Base-by-base conservation (phyloP, 129 eudicot species). In the Centrapalus pauciflorus region DNA sequence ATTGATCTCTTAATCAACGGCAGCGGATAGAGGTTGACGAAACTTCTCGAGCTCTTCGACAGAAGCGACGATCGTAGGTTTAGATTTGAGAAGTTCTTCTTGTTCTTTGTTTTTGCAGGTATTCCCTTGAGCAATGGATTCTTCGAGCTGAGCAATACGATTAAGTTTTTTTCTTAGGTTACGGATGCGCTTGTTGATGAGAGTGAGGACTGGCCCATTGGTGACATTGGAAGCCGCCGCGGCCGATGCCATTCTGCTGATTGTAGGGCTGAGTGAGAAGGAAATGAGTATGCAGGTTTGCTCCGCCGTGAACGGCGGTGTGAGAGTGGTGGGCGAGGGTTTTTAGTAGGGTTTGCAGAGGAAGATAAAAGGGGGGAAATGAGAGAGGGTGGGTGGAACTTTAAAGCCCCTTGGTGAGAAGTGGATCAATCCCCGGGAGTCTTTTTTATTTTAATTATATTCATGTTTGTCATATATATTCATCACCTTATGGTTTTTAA, bases 1-100 rank as follows among this genome's bases (percentile, higher is more conserved):
- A 13, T 25, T 7, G 70, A 83, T 69, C 71, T 87, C 95, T n/a
- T 89, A 84, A 19, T 79, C 50, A 0, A 94, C 75, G 40, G 99
- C 97, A 5, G 19, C 25, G 21, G 82, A 51, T 25, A 94, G 70
- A 3, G 95, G 99, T 45, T 79, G 81, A 0, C 79, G 78, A 6
- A 94, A 81, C 85, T 86, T 94, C 72, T 89, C 97, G 74, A 94
- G 96, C 71, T 94, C 99, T 20, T 94, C 95, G 12, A 94, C 76
- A 7, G 76, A 79, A 33, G 85, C 81, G n/a, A 74, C 6, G 29
- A 89, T 70, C 7, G 83, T 35, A 35, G 93, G 72, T 57, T 86
- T 94, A 4, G 94, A 77, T 35, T 80, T 78, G 9, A 86, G 74
- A 0, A 85, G 69, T 20, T 86, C 95, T 45, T 86, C 81, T 60